These are phyloP conservation scores for Populus tremula DNA, from an alignment of 345 rosid species.

Conservation along the genomic window DNA sequence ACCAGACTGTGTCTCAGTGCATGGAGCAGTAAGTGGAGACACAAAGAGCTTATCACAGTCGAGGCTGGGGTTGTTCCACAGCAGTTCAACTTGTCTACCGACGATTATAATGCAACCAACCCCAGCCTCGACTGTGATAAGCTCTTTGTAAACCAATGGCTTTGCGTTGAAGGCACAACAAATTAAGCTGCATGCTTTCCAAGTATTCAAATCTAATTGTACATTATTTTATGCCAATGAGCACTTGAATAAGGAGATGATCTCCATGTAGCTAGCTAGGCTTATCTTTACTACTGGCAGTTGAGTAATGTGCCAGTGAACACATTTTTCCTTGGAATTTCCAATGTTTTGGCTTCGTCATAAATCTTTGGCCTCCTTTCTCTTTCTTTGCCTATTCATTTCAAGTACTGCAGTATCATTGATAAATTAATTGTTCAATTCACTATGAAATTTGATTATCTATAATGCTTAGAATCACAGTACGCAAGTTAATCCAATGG, in stretches of 20 bases:
- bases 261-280: neutral
- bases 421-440: too few relatives aligned
- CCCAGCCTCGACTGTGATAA: constrained; percentile 33
- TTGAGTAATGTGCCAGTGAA: neutral
- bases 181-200: neutral
- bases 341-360: too few relatives aligned
- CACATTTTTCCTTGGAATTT: too few relatives aligned
- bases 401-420: too few relatives aligned
- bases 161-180: constrained; percentile 28
- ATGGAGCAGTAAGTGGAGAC: constrained; percentile 7
- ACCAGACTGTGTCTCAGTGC: constrained; percentile 14
- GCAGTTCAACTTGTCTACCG: neutral
- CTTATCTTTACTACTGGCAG: neutral
- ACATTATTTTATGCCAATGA: neutral
- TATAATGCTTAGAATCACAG: too few relatives aligned
- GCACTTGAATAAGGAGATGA: neutral
- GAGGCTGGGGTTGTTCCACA: too few relatives aligned
- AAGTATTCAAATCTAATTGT: neutral
- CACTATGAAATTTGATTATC: too few relatives aligned
- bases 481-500: too few relatives aligned
- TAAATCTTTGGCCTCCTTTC: too few relatives aligned
- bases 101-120: constrained; percentile 19
- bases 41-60: too few relatives aligned
- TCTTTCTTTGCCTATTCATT: too few relatives aligned
- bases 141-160: constrained; percentile 41